phyloP scores from a whole-genome alignment of 257 asterid genomes.

The Gardenia jasminoides region DNA sequence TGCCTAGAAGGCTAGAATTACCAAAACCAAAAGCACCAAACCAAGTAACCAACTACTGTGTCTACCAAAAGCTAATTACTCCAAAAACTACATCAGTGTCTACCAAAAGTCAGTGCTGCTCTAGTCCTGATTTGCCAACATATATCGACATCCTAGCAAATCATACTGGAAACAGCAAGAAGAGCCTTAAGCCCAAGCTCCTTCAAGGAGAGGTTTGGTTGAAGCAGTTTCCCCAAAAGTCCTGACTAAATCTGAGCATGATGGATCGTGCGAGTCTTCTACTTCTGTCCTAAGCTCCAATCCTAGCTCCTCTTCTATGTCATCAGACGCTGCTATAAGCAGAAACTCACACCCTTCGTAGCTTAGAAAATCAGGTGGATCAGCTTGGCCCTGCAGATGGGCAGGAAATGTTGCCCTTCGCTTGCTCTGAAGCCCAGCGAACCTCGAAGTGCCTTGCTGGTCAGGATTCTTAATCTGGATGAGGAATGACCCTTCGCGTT shows the following conservation, averaged over 20 bases:
- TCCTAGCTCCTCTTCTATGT: constrained; percentile 64
- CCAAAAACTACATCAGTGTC: too few relatives aligned
- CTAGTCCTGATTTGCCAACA: background rate
- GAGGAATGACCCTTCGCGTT: constrained; percentile 58
- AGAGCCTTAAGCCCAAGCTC: constrained; percentile 44
- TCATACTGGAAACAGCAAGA: background rate
- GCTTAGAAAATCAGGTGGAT: constrained; percentile 72
- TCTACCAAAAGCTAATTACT: constrained; percentile 4
- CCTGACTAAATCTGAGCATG: constrained; percentile 52
- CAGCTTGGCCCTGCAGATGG: constrained; percentile 56
- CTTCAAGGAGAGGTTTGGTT: constrained; percentile 52
- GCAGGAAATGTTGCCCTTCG: constrained; percentile 62
- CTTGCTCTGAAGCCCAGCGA: constrained; percentile 53
- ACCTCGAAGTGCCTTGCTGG: constrained; percentile 3
- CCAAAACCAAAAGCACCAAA: background rate
- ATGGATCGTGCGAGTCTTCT: constrained; percentile 33
- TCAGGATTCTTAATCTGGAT: constrained; percentile 68
- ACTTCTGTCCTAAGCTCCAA: constrained; percentile 46
- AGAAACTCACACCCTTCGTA: constrained; percentile 81
- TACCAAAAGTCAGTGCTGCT: background rate
- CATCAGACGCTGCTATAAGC: constrained; percentile 67
- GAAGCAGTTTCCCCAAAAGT: constrained; percentile 48
- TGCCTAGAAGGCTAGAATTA: background rate
- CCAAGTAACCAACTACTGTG: background rate
- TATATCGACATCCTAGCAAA: background rate